Conservation (phyloP, 495 filamentous ascomycete species). For the Tetracladium setigerum region DNA sequence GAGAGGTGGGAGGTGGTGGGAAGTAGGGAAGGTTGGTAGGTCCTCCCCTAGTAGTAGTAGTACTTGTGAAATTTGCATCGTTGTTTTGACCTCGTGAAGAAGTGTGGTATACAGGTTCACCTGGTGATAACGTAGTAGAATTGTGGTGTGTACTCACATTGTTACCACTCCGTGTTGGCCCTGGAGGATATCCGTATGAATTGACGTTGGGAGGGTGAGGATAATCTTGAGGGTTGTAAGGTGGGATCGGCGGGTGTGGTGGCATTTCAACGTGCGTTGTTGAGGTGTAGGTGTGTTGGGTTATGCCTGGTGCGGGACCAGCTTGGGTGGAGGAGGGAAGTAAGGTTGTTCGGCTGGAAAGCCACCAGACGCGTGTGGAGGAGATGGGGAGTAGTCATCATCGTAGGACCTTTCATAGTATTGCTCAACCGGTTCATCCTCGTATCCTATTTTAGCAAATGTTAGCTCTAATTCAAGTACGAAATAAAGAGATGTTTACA, state of each 20-base stretch:
- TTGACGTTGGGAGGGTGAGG: conserved; percentile 17
- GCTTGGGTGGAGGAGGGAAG: conserved; percentile 34
- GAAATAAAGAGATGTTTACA: conserved; percentile 4
- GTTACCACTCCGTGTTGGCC: conserved; percentile 13
- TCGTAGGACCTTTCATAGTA: conserved; percentile 26
- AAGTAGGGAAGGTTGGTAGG: conserved; percentile 12
- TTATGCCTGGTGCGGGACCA: not conserved
- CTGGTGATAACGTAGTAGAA: no score
- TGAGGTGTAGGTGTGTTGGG: conserved; percentile 9
- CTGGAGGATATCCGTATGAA: conserved; percentile 16
- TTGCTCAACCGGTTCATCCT: conserved; percentile 25
- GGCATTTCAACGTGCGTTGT: conserved; percentile 3
- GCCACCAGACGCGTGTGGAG: conserved; percentile 45
- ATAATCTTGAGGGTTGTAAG: conserved; percentile 38
- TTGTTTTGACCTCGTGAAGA: no score
- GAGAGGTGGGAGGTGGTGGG: conserved; percentile 20
- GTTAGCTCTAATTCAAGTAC: conserved; percentile 10
- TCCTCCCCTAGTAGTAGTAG: not conserved
- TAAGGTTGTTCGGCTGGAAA: conserved; percentile 35
- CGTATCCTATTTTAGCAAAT: conserved; percentile 13
- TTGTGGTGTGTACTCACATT: conserved; percentile 24
- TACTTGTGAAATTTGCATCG: no score
- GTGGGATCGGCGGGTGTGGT: conserved; percentile 19
- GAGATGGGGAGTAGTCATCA: conserved; percentile 34
- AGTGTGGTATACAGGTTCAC: no score